These are phyloP conservation scores for Populus deltoides DNA, from an alignment of 345 rosid genomes.

Conservation along the genomic window DNA sequence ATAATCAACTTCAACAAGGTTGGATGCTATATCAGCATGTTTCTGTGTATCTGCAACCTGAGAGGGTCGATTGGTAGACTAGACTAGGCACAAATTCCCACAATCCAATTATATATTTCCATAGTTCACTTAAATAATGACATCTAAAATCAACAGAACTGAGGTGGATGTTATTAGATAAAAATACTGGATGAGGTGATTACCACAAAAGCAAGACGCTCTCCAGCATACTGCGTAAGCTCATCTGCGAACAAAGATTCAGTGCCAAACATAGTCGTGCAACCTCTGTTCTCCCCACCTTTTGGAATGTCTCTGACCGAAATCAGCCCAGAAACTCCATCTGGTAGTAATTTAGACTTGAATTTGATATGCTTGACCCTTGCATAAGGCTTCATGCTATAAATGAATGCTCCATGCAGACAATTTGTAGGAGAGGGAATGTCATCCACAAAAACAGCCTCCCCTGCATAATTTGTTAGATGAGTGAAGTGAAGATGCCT, in stretches of 20 bases:
- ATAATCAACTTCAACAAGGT: constrained; percentile 59
- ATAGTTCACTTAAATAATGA: not conserved
- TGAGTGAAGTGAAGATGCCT: constrained; percentile 3
- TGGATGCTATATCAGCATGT: constrained; percentile 69
- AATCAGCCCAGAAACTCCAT: constrained; percentile 48
- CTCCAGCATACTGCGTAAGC: constrained; percentile 56
- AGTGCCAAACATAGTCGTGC: constrained; percentile 31
- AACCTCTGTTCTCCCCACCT: constrained; percentile 65
- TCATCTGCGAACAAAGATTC: constrained; percentile 76
- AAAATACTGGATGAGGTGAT: constrained; percentile 3
- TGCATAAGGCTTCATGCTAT: constrained; percentile 75
- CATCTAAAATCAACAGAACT: not conserved
- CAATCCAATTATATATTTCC: not conserved
- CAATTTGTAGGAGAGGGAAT: constrained; percentile 70
- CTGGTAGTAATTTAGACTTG: constrained; percentile 32
- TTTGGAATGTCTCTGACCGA: constrained; percentile 69
- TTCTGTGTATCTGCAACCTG: constrained; percentile 91
- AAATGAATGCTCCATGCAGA: constrained; percentile 76
- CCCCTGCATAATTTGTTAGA: constrained; percentile 48
- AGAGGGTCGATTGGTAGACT: not conserved
- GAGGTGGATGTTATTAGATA: not conserved
- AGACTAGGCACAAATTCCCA: constrained; percentile 2
- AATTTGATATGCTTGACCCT: constrained; percentile 50
- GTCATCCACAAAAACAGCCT: constrained; percentile 92
- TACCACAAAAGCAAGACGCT: constrained; percentile 86